Evolutionary conservation across 495 filamentous ascomycete genomes (phyloP), one percentile per base, ranked within the genome.

Genomic region (Penicillium chermesinum): DNA sequence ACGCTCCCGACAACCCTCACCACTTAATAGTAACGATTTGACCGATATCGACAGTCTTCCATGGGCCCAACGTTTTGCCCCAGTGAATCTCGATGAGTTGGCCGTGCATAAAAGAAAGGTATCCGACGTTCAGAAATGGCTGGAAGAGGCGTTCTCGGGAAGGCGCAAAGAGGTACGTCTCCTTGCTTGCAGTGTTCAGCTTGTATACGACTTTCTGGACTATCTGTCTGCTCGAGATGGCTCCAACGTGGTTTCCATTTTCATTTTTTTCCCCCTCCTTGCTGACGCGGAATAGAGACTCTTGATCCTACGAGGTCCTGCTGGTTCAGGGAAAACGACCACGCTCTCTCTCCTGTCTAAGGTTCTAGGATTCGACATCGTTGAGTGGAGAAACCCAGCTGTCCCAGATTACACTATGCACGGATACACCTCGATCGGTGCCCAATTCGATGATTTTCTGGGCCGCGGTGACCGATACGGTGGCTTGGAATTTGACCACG

Each of bases 41-140:
- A 40, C 46, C 3, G 34, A 49, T 25, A 19, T 33, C 15, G 57
- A 69, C 38, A 20, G 27, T 17, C 59, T 73, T 42, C 90, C 94
- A 1, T 99, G 94, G 94, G 83, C 85, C 13, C 89, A 96, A 55
- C 79, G 81, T 56, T 97, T 86, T 62, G 80, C 74, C 2, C 94
- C 94, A 0, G 50, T 60, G 1, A 79, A 77, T 50, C 50, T 94
- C n/a, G 81, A 83, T 21, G 90, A 96, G 65, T 73, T 97, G 44
- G 91, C 85, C 0, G 90, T 97, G 27, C 88, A 99, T 61, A 95
- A 89, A 67, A 87, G 76, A 57, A 99, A 99, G 66, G 89, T 97
- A 16, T 68, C 77, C 13, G 91, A 96, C 66, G 89, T 97, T 14
- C 76, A 79, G 38, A 72, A 59, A 27, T 97, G 94, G 93, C 65